These are phyloP conservation scores for Aspergillus versicolor DNA, from an alignment of 2,329 filamentous ascomycete genomes.

Conservation along the genomic window DNA sequence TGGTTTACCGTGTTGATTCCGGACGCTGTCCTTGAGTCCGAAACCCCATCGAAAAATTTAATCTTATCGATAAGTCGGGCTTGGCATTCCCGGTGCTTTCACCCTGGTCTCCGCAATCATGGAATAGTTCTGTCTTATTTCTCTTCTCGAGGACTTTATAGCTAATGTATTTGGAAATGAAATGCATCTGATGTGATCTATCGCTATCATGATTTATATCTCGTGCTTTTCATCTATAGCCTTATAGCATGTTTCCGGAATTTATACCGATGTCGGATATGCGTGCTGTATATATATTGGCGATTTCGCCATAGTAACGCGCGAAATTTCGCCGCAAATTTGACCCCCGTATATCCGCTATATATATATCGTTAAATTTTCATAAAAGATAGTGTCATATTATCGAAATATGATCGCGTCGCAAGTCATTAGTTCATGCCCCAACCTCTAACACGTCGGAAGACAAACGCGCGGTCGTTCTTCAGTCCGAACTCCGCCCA, in stretches of 20 bases:
- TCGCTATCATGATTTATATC: neutral
- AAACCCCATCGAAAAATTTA: slow-evolving; percentile 23
- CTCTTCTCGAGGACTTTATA: neutral
- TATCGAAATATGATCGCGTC: neutral
- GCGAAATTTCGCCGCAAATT: too few relatives aligned
- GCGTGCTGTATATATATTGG: neutral
- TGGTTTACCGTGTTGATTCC: neutral
- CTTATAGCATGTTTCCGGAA: neutral
- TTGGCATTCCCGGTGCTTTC: slow-evolving; percentile 11
- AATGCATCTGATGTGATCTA: neutral
- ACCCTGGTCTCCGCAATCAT: neutral
- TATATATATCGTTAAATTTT: neutral
- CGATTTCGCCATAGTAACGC: too few relatives aligned
- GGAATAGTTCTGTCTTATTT: neutral
- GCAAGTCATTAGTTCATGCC: slow-evolving; percentile 36
- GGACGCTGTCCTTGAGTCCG: neutral
- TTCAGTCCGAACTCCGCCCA: slow-evolving; percentile 76
- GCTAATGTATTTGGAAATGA: neutral
- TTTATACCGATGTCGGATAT: neutral
- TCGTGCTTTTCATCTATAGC: neutral
- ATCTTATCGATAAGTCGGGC: slow-evolving; percentile 30
- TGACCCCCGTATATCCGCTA: too few relatives aligned
- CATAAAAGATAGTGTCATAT: neutral
- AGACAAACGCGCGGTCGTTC: slow-evolving; percentile 62
- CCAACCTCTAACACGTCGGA: slow-evolving; percentile 62